A percentile compares a stretch with the other conserved stretches of the same genome.
phyloP scores from a whole-genome alignment of 202 grass and related monocot species.

The Zizania palustris region DNA sequence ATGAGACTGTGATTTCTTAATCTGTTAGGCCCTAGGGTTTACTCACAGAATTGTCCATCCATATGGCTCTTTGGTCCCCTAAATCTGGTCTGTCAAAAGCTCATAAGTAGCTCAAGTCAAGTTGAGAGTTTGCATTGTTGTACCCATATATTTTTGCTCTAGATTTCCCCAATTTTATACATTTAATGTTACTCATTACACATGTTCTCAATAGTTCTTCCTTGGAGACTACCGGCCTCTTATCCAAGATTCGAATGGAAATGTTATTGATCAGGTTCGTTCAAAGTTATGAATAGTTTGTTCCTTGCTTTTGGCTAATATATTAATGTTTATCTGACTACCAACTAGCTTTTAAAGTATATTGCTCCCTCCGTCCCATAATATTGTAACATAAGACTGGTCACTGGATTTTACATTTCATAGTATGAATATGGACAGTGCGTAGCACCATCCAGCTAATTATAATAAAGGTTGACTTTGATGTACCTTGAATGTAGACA shows the following conservation, averaged over 20 bases:
- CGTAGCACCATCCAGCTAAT: background rate
- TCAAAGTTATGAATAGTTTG: conserved; percentile 19
- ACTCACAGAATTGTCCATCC: conserved; percentile 29
- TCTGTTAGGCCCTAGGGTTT: background rate
- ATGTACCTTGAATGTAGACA: background rate
- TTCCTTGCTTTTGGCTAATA: conserved; percentile 8
- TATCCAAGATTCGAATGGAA: conserved; percentile 77
- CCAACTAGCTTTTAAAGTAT: conserved; percentile 20
- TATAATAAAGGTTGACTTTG: conserved; percentile 1
- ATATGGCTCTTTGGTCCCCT: background rate
- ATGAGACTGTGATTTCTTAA: background rate
- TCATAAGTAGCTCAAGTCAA: background rate
- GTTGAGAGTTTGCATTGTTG: conserved; percentile 20
- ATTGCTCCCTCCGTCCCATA: background rate
- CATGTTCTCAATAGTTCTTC: conserved; percentile 70
- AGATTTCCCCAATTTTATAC: conserved; percentile 1
- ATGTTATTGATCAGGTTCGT: conserved; percentile 85
- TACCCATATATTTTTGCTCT: conserved; percentile 17
- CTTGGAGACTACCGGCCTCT: conserved; percentile 98
- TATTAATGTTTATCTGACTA: background rate
- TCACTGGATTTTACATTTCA: too few species aligned
- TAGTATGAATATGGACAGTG: too few species aligned
- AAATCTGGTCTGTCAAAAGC: conserved; percentile 7
- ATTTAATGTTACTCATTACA: conserved; percentile 32
- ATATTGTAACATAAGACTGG: too few species aligned